Evolutionary conservation across 441 rosid genomes (phyloP).

Genomic region (Pelargonium fulgidum): DNA sequence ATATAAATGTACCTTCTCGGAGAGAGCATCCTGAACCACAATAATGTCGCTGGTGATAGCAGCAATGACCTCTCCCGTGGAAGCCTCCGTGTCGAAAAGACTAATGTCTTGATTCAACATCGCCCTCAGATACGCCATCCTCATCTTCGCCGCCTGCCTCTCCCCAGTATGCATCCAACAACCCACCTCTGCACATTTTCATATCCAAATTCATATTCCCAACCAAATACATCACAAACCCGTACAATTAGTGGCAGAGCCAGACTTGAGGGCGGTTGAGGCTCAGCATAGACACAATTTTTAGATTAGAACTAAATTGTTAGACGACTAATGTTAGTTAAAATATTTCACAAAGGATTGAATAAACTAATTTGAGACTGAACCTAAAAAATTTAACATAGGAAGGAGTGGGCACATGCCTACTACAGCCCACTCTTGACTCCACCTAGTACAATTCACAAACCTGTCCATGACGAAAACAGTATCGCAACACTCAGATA

Average conservation of each 20-base stretch:
- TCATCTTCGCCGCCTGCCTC: conserved; percentile 41
- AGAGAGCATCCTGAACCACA: conserved; percentile 54
- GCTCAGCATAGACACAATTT: no score
- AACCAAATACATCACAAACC: no score
- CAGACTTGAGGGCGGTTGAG: no score
- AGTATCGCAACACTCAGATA: conserved; percentile 76
- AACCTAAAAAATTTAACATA: no score
- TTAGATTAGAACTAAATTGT: no score
- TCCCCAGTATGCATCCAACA: conserved; percentile 67
- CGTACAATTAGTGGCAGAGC: no score
- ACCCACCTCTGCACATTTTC: conserved; percentile 42
- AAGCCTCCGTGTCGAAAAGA: conserved; percentile 54
- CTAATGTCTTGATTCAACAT: conserved; percentile 53
- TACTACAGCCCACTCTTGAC: no score
- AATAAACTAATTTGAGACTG: no score
- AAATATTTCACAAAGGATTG: no score
- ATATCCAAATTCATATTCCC: neutral
- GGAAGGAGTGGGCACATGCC: no score
- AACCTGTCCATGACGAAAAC: conserved; percentile 93
- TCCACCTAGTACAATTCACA: neutral
- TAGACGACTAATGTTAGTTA: no score
- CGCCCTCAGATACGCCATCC: conserved; percentile 40
- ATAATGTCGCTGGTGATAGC: conserved; percentile 52
- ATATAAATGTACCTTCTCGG: conserved; percentile 51
- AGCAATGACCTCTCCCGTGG: conserved; percentile 42